A percentile compares a stretch with the other conserved stretches of the same genome.
phyloP scores from a whole-genome alignment of 306 rosid species.

The Prinsepia uniflora region DNA sequence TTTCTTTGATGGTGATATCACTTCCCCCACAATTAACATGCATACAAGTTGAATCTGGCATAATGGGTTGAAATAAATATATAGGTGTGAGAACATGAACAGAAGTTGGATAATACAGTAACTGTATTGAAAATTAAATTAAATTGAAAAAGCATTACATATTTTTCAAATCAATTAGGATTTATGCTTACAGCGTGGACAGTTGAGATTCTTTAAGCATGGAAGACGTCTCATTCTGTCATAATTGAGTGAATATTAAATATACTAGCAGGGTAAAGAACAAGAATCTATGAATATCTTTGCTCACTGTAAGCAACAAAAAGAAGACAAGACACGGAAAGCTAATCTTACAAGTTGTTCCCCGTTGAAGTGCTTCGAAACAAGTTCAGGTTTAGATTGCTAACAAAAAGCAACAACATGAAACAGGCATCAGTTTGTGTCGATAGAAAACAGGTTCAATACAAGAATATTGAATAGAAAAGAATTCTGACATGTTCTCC shows the following conservation, averaged over 20 bases:
- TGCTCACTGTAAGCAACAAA: background rate
- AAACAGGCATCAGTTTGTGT: slow-evolving; percentile 19
- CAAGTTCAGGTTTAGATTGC: slow-evolving; percentile 79
- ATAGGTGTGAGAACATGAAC: slow-evolving; percentile 9
- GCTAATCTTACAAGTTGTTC: slow-evolving; percentile 48
- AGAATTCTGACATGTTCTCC: slow-evolving; percentile 44
- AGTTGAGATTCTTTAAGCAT: slow-evolving; percentile 45
- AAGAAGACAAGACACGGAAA: slow-evolving; percentile 5
- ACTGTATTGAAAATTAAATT: background rate
- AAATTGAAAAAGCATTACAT: background rate
- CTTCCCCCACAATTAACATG: slow-evolving; percentile 57
- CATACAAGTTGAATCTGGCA: slow-evolving; percentile 72
- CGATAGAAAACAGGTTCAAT: background rate
- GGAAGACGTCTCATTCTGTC: slow-evolving; percentile 52
- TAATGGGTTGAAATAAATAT: background rate
- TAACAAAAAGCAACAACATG: slow-evolving; percentile 27
- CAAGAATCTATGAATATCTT: background rate
- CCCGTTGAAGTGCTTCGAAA: slow-evolving; percentile 48
- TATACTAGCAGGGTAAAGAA: slow-evolving; percentile 7
- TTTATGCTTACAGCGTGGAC: slow-evolving; percentile 67
- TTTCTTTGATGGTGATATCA: slow-evolving; percentile 23
- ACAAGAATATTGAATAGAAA: slow-evolving; percentile 17
- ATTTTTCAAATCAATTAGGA: background rate
- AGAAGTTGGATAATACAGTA: background rate
- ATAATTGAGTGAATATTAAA: slow-evolving; percentile 8